phyloP scores from a whole-genome alignment of 2,329 filamentous ascomycete genomes.

The Aureobasidium namibiae region DNA sequence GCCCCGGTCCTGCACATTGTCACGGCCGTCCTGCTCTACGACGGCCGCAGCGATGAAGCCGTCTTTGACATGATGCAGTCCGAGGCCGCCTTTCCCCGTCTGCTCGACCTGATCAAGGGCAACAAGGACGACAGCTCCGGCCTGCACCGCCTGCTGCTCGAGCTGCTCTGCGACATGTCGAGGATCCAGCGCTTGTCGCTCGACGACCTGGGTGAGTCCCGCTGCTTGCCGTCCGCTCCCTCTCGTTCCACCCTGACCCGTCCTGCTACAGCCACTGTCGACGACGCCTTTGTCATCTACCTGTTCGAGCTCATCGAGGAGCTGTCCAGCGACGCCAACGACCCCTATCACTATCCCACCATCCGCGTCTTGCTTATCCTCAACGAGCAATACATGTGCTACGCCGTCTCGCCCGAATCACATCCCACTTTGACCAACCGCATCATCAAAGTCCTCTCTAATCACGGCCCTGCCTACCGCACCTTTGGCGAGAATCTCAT shows the following conservation, averaged over 20 bases:
- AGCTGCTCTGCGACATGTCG: constrained; percentile 94
- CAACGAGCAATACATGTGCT: constrained; percentile 93
- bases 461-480: constrained; percentile 72
- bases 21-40: constrained; percentile 74
- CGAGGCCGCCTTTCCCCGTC: constrained; percentile 72
- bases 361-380: constrained; percentile 88
- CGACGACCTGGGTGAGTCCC: constrained; percentile 60
- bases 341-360: constrained; percentile 92
- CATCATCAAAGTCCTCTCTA: constrained; percentile 82
- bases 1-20: constrained; percentile 71
- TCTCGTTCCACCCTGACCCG: background rate
- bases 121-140: constrained; percentile 55
- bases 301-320: constrained; percentile 84
- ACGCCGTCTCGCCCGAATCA: constrained; percentile 39
- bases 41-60: constrained; percentile 69
- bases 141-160: constrained; percentile 72
- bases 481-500: constrained; percentile 98
- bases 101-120: constrained; percentile 71
- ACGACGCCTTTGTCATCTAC: constrained; percentile 73
- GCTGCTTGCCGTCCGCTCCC: background rate
- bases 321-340: constrained; percentile 74
- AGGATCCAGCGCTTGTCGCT: constrained; percentile 73
- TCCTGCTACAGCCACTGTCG: constrained; percentile 41
- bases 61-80: constrained; percentile 82
- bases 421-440: constrained; percentile 64